Percentiles rank a stretch among this genome's conserved stretches.
These are phyloP conservation scores for Amauroascus niger DNA, from an alignment of 2,329 filamentous ascomycete species.

Conservation along the genomic window DNA sequence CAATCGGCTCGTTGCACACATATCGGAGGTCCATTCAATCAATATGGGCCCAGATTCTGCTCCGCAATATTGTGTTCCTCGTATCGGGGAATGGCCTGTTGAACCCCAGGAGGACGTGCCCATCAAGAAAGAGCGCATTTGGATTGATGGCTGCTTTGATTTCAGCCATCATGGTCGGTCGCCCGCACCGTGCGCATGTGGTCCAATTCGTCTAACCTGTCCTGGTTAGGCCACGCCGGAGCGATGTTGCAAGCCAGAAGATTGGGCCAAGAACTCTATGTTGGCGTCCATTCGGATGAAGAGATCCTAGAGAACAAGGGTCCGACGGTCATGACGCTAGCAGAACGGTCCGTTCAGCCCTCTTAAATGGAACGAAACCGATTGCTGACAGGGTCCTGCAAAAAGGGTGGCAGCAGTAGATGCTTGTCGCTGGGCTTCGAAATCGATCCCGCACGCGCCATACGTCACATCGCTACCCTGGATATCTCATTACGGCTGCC, in stretches of 20 bases:
- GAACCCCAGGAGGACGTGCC: conserved; percentile 52
- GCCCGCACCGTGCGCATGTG: neutral
- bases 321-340: conserved; percentile 89
- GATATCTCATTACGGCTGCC: conserved; percentile 92
- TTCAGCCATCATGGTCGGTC: conserved; percentile 86
- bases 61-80: conserved; percentile 34
- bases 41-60: neutral
- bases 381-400: conserved; percentile 11
- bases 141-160: conserved; percentile 98
- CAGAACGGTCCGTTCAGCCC: conserved; percentile 56
- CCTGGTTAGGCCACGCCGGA: conserved; percentile 68
- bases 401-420: conserved; percentile 74
- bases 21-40: neutral
- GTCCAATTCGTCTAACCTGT: conserved; percentile 10
- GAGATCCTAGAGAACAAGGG: conserved; percentile 95
- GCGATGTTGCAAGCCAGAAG: conserved; percentile 94
- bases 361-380: neutral
- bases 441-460: conserved; percentile 71
- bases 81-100: conserved; percentile 52
- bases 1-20: neutral
- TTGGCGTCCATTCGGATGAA: conserved; percentile 92
- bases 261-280: conserved; percentile 76
- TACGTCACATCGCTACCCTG: conserved; percentile 91
- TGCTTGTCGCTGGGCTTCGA: conserved; percentile 89
- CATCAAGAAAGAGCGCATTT: conserved; percentile 64